These are phyloP conservation scores for Uronychia binucleata DNA, from an alignment of 73 alveolate genomes.

Conservation along the genomic window DNA sequence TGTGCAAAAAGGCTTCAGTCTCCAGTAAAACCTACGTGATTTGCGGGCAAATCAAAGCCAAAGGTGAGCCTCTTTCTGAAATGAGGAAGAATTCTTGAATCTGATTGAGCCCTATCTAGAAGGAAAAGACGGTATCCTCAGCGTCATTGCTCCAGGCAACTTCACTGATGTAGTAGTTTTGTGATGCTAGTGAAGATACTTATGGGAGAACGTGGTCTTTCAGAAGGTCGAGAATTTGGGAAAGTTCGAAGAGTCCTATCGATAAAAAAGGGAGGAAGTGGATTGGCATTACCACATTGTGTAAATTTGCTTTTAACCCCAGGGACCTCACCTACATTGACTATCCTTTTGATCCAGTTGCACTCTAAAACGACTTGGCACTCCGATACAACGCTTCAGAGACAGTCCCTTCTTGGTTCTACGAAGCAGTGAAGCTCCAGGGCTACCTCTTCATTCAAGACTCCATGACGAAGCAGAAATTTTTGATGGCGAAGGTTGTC, in stretches of 20 bases:
- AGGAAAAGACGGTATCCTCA: neutral
- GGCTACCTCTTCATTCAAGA: neutral
- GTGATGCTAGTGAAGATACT: neutral
- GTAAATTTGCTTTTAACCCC: neutral
- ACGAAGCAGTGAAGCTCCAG: neutral
- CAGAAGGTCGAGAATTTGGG: too few species aligned
- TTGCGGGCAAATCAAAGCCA: neutral
- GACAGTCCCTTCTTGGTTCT: too few species aligned
- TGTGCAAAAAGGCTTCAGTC: neutral
- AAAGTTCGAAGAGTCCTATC: neutral
- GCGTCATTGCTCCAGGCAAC: neutral
- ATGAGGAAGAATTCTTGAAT: neutral
- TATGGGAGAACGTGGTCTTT: neutral
- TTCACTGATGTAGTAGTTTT: neutral
- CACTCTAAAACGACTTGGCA: neutral
- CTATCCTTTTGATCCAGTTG: neutral
- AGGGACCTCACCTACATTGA: neutral
- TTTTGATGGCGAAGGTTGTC: neutral
- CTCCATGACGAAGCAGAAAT: neutral
- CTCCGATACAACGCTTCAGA: neutral
- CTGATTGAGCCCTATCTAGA: neutral
- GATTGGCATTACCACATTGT: neutral
- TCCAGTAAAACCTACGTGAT: neutral
- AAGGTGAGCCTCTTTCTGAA: neutral
- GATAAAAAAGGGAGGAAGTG: neutral